Evolutionary conservation across 768 basidiomycete genomes (phyloP), one percentile per base, ranked within the genome.

Genomic region (Xanthoconium purpureum): DNA sequence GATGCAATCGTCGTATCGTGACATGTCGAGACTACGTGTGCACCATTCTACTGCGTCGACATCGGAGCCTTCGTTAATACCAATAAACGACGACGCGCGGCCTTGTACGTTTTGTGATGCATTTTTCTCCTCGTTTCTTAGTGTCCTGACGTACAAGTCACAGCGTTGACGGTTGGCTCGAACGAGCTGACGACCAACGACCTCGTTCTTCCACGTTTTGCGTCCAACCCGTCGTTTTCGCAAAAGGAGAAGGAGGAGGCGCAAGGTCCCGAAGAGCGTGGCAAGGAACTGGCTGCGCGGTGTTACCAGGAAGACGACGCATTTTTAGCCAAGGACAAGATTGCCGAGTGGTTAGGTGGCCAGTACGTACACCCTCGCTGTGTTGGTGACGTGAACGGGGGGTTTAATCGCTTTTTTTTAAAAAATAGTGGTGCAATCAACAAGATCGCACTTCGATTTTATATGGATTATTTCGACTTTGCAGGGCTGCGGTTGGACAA

Each of bases 341-440:
- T 98, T 63, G 94, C 96, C 1, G 94, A 97, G 71, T 99, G 92
- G 87, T 79, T 99, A 39, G 97, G 97, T 63, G 88, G 92, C 69
- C 75, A 82, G 94, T 98, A 63, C 76, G 95, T 88, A 9, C n/a
- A 40, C 42, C 12, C 24, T 39, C 40, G 35, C 46, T 59, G 49
- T 59, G 38, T 50, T 39, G 43, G 37, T 10, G 12, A 15, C 43
- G 44, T 1, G 38, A 30, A 43, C 14, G 5, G 42, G 30, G 28
- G 18, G 36, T 33, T 49, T 29, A 32, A 55, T 55, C 47, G 7
- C 39, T 12, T 37, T 56, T 54, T 44, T 30, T 54, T 39, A 1
- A 9, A 9, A 4, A 28, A 24, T 66, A 97, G 95, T 54, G 85
- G 85, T 18, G 78, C 75, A 4, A 77, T 94, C 61, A 96, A 95